Conservation (phyloP, 495 filamentous ascomycete species). For the Aspergillus nanangensis region DNA sequence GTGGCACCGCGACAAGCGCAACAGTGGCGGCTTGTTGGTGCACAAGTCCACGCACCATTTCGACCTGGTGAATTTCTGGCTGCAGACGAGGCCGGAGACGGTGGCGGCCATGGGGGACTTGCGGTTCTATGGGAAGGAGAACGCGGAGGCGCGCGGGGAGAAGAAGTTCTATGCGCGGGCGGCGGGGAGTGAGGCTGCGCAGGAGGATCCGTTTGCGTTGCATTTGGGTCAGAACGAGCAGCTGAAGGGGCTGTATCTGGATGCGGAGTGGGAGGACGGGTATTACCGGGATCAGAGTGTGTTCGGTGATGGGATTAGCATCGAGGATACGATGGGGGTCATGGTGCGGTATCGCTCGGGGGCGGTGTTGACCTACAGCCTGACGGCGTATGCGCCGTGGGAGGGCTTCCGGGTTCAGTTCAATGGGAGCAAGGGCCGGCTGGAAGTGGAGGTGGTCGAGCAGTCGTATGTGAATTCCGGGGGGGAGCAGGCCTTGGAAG, state of each 20-base stretch:
- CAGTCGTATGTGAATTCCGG: slow-evolving; percentile 31
- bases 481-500: slow-evolving; percentile 27
- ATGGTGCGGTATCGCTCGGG: slow-evolving; percentile 46
- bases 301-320: slow-evolving; percentile 55
- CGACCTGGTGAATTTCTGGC: slow-evolving; percentile 33
- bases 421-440: slow-evolving; percentile 25
- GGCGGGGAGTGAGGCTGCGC: slow-evolving; percentile 20
- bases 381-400: slow-evolving; percentile 30
- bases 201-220: slow-evolving; percentile 42
- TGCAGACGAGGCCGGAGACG: slow-evolving; percentile 18
- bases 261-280: slow-evolving; percentile 55
- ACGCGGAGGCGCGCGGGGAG: slow-evolving; percentile 27
- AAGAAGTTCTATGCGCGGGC: slow-evolving; percentile 27
- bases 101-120: slow-evolving; percentile 30
- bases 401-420: slow-evolving; percentile 31
- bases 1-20: slow-evolving; percentile 56
- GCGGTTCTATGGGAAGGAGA: slow-evolving; percentile 31
- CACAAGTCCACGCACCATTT: slow-evolving; percentile 34
- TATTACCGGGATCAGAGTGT: slow-evolving; percentile 56
- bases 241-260: slow-evolving; percentile 51
- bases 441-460: slow-evolving; percentile 32
- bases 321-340: slow-evolving; percentile 57
- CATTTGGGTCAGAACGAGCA: slow-evolving; percentile 44
- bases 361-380: slow-evolving; percentile 27
- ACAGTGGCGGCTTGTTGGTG: slow-evolving; percentile 47